Base-by-base conservation (phyloP, 2,329 filamentous ascomycete genomes). In the Cryphonectria nitschkei region DNA sequence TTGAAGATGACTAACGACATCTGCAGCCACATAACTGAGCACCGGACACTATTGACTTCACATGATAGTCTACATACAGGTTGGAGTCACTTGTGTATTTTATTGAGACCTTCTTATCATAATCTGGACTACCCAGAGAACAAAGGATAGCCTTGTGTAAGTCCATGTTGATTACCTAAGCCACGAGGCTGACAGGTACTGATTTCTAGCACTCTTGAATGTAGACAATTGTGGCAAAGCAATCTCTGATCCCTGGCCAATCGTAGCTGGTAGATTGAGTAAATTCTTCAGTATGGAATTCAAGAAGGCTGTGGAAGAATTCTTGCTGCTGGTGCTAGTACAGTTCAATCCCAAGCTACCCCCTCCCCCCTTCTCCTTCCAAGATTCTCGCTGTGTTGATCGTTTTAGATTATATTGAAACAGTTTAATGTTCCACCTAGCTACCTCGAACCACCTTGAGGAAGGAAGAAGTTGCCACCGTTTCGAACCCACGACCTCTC, bases 101-200 rank as follows among this genome's bases (percentile, higher is more conserved):
- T 43, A 32, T 19, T 52, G 22, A 43, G 26, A 32, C 1, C 11
- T 8, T 8, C 3, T 32, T 1, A 39, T 41, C 34, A 39, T 19
- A 4, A 34, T 4, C 16, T 65, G n/a, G 41, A 43, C 6, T 37
- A 61, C 9, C 32, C 16, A 1, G 9, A 41, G 9, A 41, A 4
- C 1, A 43, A 7, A 29, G 13, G 26, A 37, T 50, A 65, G 62
- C 62, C 62, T 65, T 50, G 41, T 65, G 6, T 65, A 65, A 65
- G 62, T 34, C 41, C 29, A 9, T 16, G n/a, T 26, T 39, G 62
- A 46, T 65, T 65, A 65, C 26, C 9, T 65, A 65, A 65, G 39
- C 37, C n/a, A 26, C 62, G n/a, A 65, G 62, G 62, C 62, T 65
- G 62, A 63, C 61, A 26, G 34, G 7, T n/a, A 13, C 14, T 32